Conservation (phyloP, 139 green algal genomes). For the Axilococcus clingmanii region DNA sequence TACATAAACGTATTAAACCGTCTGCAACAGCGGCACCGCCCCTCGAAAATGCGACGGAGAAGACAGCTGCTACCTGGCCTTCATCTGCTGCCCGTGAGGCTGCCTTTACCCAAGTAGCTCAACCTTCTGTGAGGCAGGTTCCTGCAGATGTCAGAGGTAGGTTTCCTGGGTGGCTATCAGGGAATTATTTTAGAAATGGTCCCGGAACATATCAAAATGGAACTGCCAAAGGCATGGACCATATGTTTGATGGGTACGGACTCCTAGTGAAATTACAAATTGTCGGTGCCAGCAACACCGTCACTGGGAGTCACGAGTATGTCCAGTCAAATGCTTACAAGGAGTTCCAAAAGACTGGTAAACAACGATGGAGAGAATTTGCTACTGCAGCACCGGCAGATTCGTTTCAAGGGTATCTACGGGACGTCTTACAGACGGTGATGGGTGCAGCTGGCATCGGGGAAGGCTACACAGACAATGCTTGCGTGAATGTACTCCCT, state of each 20-base stretch:
- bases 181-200: slow-evolving; percentile 48
- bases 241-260: slow-evolving; percentile 74
- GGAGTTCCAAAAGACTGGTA: slow-evolving; percentile 26
- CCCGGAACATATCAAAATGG: slow-evolving; percentile 16
- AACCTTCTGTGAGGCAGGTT: slow-evolving; percentile 10
- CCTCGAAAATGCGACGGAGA: no score
- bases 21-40: no score
- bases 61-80: no score
- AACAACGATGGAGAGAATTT: slow-evolving; percentile 54
- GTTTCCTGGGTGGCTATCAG: slow-evolving; percentile 42
- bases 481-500: slow-evolving; percentile 47
- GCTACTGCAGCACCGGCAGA: slow-evolving; percentile 21
- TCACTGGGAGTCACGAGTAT: slow-evolving; percentile 19
- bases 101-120: not conserved
- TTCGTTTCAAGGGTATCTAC: slow-evolving; percentile 8
- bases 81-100: not conserved
- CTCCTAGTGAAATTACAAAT: slow-evolving; percentile 46
- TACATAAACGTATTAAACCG: no score
- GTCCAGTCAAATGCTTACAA: slow-evolving; percentile 26
- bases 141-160: slow-evolving; percentile 18
- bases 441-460: slow-evolving; percentile 12
- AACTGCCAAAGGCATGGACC: slow-evolving; percentile 5
- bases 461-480: slow-evolving; percentile 63
- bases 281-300: slow-evolving; percentile 14
- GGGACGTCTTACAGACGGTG: slow-evolving; percentile 2